Percentiles rank a stretch among this genome's conserved stretches.
Conservation (phyloP, 2,329 filamentous ascomycete genomes). For the Nemania sp. region DNA sequence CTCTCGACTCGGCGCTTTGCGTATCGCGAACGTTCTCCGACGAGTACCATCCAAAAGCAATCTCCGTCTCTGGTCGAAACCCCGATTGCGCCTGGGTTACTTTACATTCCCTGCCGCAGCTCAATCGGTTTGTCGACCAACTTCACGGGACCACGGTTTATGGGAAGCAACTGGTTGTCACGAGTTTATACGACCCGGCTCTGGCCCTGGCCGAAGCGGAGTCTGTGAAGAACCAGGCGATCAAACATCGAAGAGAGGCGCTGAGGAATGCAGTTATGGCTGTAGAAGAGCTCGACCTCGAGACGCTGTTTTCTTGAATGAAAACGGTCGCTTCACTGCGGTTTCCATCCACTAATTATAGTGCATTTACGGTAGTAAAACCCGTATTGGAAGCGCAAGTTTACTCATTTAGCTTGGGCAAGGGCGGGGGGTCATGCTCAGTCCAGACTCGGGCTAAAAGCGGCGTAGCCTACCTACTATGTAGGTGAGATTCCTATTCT, state of each 20-base stretch:
- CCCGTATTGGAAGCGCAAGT: too few relatives aligned
- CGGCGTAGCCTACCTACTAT: too few relatives aligned
- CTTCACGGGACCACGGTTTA: slow-evolving; percentile 4
- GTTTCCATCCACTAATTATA: too few relatives aligned
- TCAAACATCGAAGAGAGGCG: slow-evolving; percentile 11
- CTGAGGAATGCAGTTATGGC: slow-evolving; percentile 7
- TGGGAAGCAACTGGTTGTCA: slow-evolving; percentile 10
- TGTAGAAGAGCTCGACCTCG: slow-evolving; percentile 12
- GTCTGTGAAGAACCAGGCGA: slow-evolving; percentile 9
- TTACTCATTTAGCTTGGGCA: too few relatives aligned
- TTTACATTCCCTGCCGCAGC: slow-evolving; percentile 5
- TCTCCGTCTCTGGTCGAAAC: slow-evolving; percentile 9
- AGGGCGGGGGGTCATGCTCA: too few relatives aligned
- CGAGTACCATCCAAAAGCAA: slow-evolving; percentile 9
- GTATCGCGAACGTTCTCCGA: slow-evolving; percentile 14
- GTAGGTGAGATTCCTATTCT: too few relatives aligned
- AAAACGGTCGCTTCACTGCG: too few relatives aligned
- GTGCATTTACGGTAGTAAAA: too few relatives aligned
- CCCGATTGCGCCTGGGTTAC: slow-evolving; percentile 6
- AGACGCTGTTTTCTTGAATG: slow-evolving; percentile 15
- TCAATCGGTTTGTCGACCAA: slow-evolving; percentile 1
- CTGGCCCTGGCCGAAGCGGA: slow-evolving; percentile 13
- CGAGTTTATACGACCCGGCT: slow-evolving; percentile 7
- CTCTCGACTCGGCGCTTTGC: slow-evolving; percentile 10
- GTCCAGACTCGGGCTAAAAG: too few relatives aligned